Percentiles rank a stretch among this genome's conserved stretches.
Evolutionary conservation across 1,139 yeast species (phyloP).

Genomic region (Candida sanyaensis): DNA sequence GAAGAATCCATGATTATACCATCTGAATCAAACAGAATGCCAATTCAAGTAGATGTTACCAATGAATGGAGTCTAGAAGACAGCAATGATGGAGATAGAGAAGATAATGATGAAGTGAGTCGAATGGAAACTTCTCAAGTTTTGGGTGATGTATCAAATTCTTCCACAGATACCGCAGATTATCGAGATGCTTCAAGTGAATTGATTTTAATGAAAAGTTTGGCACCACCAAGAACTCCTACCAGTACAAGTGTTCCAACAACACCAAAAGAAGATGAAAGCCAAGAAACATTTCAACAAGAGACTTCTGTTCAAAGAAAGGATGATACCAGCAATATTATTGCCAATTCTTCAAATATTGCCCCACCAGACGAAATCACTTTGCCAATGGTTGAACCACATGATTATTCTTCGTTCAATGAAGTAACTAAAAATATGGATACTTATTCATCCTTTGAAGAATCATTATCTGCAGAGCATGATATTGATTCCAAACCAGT

Average conservation of each 20-base stretch:
- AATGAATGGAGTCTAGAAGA: slow-evolving; percentile 45
- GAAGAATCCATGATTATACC: slow-evolving; percentile 11
- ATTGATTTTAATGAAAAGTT: slow-evolving; percentile 14
- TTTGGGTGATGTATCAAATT: slow-evolving; percentile 2
- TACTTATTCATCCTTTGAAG: slow-evolving; percentile 32
- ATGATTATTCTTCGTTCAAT: slow-evolving; percentile 37
- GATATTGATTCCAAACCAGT: slow-evolving; percentile 31
- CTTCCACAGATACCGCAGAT: slow-evolving; percentile 24
- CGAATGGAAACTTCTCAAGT: slow-evolving; percentile 12
- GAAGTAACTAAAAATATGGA: slow-evolving; percentile 33
- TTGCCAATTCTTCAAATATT: slow-evolving; percentile 48
- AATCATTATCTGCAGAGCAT: slow-evolving; percentile 45
- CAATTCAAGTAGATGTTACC: slow-evolving; percentile 38
- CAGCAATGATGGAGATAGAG: slow-evolving; percentile 46
- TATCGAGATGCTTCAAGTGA: slow-evolving; percentile 11
- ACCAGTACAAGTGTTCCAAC: slow-evolving; percentile 16
- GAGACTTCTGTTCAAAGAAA: slow-evolving; percentile 10
- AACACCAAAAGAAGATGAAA: slow-evolving; percentile 20
- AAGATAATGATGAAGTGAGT: slow-evolving; percentile 36
- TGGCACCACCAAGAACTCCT: slow-evolving; percentile 22
- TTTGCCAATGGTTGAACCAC: slow-evolving; percentile 39
- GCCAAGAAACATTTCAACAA: slow-evolving; percentile 3
- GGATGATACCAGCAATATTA: slow-evolving; percentile 16
- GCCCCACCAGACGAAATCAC: slow-evolving; percentile 41
- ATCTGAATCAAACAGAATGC: slow-evolving; percentile 22